Conservation (phyloP, 2,329 filamentous ascomycete genomes). For the Exophiala sp. region DNA sequence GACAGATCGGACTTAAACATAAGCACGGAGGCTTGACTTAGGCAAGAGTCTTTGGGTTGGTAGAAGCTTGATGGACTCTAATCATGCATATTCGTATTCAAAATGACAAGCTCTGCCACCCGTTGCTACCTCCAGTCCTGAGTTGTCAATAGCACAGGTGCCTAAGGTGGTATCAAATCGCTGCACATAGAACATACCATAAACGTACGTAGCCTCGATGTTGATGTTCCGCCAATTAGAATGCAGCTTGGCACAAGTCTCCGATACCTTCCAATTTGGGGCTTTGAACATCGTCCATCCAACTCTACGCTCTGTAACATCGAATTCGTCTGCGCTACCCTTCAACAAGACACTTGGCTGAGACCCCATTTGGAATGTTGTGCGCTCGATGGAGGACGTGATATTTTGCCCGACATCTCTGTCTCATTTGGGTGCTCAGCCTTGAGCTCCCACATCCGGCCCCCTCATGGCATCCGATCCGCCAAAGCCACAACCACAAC, state of each 20-base stretch:
- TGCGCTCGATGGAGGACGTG: background rate
- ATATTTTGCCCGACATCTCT: background rate
- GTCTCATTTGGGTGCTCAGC: background rate
- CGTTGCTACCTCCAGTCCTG: too few relatives aligned
- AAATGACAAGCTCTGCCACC: too few relatives aligned
- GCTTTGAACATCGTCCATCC: too few relatives aligned
- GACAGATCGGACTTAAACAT: background rate
- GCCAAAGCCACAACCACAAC: slow-evolving; percentile 12
- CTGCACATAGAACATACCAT: too few relatives aligned
- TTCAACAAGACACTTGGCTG: too few relatives aligned
- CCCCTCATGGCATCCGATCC: slow-evolving; percentile 10
- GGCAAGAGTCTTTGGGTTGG: too few relatives aligned
- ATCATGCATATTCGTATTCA: too few relatives aligned
- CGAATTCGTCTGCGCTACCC: too few relatives aligned
- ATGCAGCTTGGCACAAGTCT: background rate
- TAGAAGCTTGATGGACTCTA: background rate
- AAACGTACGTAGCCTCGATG: background rate
- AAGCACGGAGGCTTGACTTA: background rate
- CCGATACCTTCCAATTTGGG: background rate
- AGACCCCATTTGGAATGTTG: too few relatives aligned
- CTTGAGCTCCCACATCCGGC: background rate
- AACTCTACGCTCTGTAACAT: background rate
- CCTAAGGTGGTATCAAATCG: too few relatives aligned
- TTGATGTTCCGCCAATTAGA: background rate
- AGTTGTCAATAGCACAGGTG: too few relatives aligned